A percentile compares a stretch with the other conserved stretches of the same genome.
Evolutionary conservation across 2,329 filamentous ascomycete species (phyloP).

Genomic region (Pseudocercospora vitis): DNA sequence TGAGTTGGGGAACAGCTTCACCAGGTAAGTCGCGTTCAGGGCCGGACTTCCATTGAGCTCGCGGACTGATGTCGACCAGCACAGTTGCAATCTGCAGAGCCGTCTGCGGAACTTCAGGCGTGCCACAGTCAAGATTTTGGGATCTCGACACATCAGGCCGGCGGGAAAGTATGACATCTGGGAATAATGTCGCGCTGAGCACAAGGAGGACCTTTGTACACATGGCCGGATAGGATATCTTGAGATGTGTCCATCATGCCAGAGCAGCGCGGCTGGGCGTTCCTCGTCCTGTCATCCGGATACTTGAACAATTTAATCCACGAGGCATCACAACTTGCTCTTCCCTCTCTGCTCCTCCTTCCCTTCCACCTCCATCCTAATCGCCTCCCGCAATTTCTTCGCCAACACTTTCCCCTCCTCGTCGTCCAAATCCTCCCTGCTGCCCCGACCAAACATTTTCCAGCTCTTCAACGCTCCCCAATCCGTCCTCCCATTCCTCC

Average conservation of each 20-base stretch:
- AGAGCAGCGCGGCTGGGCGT: too few relatives aligned
- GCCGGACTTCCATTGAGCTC: too few relatives aligned
- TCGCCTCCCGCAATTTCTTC: constrained; percentile 45
- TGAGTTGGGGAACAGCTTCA: too few relatives aligned
- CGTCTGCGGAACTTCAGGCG: too few relatives aligned
- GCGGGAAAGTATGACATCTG: too few relatives aligned
- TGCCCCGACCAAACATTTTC: constrained; percentile 78
- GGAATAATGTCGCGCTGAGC: too few relatives aligned
- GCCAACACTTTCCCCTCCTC: constrained; percentile 67
- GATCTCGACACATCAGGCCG: too few relatives aligned
- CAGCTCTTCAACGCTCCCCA: constrained; percentile 58
- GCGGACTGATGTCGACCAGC: too few relatives aligned
- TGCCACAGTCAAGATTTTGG: too few relatives aligned
- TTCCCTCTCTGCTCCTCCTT: not conserved
- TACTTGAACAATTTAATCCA: not conserved
- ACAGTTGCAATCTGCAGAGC: too few relatives aligned
- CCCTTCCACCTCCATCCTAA: constrained; percentile 31
- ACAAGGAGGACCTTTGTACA: not conserved
- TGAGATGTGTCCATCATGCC: not conserved
- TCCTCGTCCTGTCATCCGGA: not conserved
- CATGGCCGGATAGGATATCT: not conserved
- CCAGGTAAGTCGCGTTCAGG: too few relatives aligned
- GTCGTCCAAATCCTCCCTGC: constrained; percentile 72
- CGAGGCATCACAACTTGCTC: constrained; percentile 1
- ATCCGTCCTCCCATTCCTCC: constrained; percentile 51